These are phyloP conservation scores for Fusarium dlaminii DNA, from an alignment of 2,329 filamentous ascomycete species.

Conservation along the genomic window DNA sequence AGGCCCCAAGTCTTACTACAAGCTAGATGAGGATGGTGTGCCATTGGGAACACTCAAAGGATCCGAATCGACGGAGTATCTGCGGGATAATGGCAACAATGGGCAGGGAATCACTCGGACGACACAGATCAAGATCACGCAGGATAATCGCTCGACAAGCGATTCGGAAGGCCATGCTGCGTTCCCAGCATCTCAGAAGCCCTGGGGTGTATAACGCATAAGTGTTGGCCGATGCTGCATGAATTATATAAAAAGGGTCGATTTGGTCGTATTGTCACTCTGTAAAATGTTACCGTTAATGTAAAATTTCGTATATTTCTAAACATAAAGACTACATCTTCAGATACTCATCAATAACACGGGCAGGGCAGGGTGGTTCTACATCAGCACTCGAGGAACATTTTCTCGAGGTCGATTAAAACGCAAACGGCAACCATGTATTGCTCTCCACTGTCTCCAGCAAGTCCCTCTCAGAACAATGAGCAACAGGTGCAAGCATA, in stretches of 20 bases:
- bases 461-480: too few species aligned
- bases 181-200: not conserved
- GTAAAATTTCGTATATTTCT: not conserved
- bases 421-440: accelerated
- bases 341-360: not conserved
- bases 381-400: accelerated
- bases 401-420: not conserved
- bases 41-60: not conserved
- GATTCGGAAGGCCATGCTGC: not conserved
- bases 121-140: not conserved
- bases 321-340: not conserved
- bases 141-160: not conserved
- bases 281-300: not conserved
- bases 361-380: not conserved
- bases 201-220: not conserved
- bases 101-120: not conserved
- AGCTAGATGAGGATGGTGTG: not conserved
- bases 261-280: not conserved
- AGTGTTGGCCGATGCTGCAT: not conserved
- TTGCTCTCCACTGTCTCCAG: accelerated
- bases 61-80: not conserved
- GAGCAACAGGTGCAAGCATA: not conserved
- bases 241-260: not conserved
- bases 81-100: not conserved
- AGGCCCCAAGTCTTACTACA: not conserved